Conservation (phyloP, 805 yeast species). For the Sugiyamaella floridensis region DNA sequence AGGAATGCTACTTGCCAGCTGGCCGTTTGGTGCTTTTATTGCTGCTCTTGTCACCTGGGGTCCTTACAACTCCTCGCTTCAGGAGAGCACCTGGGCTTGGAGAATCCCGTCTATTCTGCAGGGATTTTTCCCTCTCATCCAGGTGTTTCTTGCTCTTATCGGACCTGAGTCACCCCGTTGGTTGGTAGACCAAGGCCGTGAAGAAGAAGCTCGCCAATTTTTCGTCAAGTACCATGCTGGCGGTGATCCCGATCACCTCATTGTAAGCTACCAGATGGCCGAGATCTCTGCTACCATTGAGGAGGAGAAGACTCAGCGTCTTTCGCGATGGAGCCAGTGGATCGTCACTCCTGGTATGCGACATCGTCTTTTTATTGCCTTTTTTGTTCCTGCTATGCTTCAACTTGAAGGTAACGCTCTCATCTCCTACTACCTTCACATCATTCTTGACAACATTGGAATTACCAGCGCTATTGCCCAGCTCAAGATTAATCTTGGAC, state of each 20-base stretch:
- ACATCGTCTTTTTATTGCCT: conserved; percentile 8
- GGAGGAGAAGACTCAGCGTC: conserved; percentile 16
- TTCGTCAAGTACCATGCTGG: conserved; percentile 16
- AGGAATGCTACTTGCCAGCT: conserved; percentile 61
- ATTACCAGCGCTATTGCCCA: conserved; percentile 31
- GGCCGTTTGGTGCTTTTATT: conserved; percentile 63
- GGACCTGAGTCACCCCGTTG: conserved; percentile 90
- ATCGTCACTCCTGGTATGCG: conserved; percentile 10
- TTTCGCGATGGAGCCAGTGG: conserved; percentile 16
- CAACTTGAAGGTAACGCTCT: conserved; percentile 17
- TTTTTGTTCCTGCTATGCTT: conserved; percentile 10
- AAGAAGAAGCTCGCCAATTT: conserved; percentile 50
- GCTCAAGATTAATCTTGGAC: conserved; percentile 16
- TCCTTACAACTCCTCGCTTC: conserved; percentile 45
- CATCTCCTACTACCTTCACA: conserved; percentile 39
- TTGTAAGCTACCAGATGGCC: conserved; percentile 25
- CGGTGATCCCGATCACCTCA: conserved; percentile 21
- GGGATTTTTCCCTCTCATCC: conserved; percentile 50
- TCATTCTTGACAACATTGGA: conserved; percentile 48
- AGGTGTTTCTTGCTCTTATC: conserved; percentile 43
- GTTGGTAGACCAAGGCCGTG: conserved; percentile 52
- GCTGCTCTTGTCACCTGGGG: conserved; percentile 76
- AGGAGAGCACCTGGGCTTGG: conserved; percentile 44
- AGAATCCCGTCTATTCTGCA: conserved; percentile 72
- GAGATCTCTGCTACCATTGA: conserved; percentile 19